These are phyloP conservation scores for Pulveroboletus sp. DNA, from an alignment of 768 basidiomycete genomes.

Conservation along the genomic window DNA sequence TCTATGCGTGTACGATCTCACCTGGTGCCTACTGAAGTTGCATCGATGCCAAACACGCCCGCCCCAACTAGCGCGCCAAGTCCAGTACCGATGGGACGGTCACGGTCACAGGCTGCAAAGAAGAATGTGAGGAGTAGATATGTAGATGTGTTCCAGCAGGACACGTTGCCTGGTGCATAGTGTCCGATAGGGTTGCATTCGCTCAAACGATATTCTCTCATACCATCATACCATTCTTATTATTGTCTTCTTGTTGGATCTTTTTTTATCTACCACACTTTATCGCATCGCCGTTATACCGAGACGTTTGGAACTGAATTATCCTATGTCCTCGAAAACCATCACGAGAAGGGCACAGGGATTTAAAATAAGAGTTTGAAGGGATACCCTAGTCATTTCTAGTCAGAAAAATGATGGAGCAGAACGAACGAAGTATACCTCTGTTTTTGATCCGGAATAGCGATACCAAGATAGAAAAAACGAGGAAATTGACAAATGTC, in stretches of 20 bases:
- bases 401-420: not conserved
- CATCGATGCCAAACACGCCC: constrained; percentile 33
- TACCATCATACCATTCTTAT: constrained; percentile 18
- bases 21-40: constrained; percentile 46
- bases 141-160: constrained; percentile 83
- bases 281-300: constrained; percentile 8
- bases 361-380: constrained; percentile 68
- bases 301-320: not conserved
- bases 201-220: constrained; percentile 5
- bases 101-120: constrained; percentile 58
- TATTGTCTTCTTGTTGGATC: constrained; percentile 16
- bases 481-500: constrained; percentile 72
- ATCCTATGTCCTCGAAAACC: not conserved
- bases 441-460: constrained; percentile 89
- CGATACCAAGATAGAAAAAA: constrained; percentile 83
- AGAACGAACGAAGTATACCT: constrained; percentile 40
- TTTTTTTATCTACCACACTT: constrained; percentile 19
- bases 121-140: constrained; percentile 79
- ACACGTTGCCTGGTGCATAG: constrained; percentile 23
- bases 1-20: constrained; percentile 61
- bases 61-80: constrained; percentile 15
- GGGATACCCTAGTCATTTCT: constrained; percentile 55
- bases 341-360: not conserved
- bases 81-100: constrained; percentile 42
- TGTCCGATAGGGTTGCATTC: not conserved